A percentile compares a stretch with the other conserved stretches of the same genome.
Evolutionary conservation across 352 stramenopile species (phyloP).

Genomic region (Pythium rhizo-oryzae): DNA sequence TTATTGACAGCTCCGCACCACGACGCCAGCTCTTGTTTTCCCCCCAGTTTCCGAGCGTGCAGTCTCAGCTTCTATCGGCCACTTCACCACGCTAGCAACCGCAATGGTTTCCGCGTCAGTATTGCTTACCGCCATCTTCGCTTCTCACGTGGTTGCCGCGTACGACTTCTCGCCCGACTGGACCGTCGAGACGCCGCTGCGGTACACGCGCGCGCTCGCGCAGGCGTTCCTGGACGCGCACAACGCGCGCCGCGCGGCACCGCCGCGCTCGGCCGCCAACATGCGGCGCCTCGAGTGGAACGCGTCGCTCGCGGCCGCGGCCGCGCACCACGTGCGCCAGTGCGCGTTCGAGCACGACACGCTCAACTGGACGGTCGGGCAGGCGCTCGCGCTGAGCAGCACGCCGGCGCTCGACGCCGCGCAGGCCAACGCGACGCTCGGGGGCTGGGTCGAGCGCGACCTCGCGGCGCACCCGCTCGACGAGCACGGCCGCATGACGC

Average conservation of each 20-base stretch:
- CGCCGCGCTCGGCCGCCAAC: conserved; percentile 20
- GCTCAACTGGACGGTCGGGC: conserved; percentile 19
- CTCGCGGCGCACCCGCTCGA: conserved; percentile 14
- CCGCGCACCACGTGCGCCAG: conserved; percentile 3
- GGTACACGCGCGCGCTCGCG: conserved; percentile 19
- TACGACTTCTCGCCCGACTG: conserved; percentile 25
- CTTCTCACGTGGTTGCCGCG: neutral
- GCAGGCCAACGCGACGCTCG: conserved; percentile 22
- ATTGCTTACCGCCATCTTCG: neutral
- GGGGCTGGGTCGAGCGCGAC: conserved; percentile 19
- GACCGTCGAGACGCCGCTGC: conserved; percentile 27
- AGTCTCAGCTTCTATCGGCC: too few species aligned
- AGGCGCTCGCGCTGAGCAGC: conserved; percentile 9
- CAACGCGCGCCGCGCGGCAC: conserved; percentile 19
- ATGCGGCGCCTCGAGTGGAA: conserved; percentile 31
- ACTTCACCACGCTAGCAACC: too few species aligned
- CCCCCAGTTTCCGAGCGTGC: too few species aligned
- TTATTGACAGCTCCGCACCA: too few species aligned
- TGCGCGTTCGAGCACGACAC: conserved; percentile 22
- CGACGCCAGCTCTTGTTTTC: too few species aligned
- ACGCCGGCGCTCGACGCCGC: conserved; percentile 8
- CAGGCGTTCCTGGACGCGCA: conserved; percentile 29
- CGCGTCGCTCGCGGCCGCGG: conserved; percentile 12
- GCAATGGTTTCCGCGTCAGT: too few species aligned
- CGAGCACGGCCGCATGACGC: conserved; percentile 18